Evolutionary conservation across 2,329 filamentous ascomycete genomes (phyloP).

Genomic region (Xylaria sp.): DNA sequence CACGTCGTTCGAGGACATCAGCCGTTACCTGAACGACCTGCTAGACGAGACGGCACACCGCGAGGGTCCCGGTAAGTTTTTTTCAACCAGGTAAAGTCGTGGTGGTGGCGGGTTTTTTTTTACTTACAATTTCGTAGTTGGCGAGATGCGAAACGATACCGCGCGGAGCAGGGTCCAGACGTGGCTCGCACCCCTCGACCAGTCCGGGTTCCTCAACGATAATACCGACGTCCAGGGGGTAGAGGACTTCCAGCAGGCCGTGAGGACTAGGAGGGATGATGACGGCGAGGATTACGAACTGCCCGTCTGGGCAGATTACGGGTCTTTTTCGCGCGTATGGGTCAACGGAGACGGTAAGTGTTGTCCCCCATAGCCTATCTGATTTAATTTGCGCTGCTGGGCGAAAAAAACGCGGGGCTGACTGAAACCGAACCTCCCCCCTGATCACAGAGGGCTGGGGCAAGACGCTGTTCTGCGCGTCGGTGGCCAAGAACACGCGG

Average conservation of each 20-base stretch:
- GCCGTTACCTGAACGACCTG: conserved; percentile 7
- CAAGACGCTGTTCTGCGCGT: conserved; percentile 24
- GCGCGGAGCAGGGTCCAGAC: conserved; percentile 9
- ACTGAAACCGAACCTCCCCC: not conserved
- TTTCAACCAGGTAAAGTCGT: not conserved
- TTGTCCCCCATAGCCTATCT: not conserved
- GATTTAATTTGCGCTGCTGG: too few species aligned
- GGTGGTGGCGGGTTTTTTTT: too few species aligned
- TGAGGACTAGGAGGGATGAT: conserved; percentile 3
- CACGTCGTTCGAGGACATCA: conserved; percentile 7
- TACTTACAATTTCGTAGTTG: conserved; percentile 1
- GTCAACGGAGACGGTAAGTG: conserved; percentile 6
- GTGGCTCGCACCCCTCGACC: conserved; percentile 18
- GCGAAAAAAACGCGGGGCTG: too few species aligned
- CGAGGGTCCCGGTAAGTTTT: conserved; percentile 16
- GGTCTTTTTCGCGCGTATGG: conserved; percentile 2
- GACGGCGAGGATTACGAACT: too few species aligned
- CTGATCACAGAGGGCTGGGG: conserved; percentile 13
- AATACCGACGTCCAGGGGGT: conserved; percentile 9
- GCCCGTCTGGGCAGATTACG: conserved; percentile 12
- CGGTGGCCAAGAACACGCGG: conserved; percentile 15
- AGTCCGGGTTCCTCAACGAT: conserved; percentile 15
- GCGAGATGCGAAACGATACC: conserved; percentile 2
- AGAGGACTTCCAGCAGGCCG: conserved; percentile 8
- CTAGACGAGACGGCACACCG: not conserved